These are phyloP conservation scores for Naegleria lovaniensis DNA, from an alignment of 208 protist genomes.

Conservation along the genomic window DNA sequence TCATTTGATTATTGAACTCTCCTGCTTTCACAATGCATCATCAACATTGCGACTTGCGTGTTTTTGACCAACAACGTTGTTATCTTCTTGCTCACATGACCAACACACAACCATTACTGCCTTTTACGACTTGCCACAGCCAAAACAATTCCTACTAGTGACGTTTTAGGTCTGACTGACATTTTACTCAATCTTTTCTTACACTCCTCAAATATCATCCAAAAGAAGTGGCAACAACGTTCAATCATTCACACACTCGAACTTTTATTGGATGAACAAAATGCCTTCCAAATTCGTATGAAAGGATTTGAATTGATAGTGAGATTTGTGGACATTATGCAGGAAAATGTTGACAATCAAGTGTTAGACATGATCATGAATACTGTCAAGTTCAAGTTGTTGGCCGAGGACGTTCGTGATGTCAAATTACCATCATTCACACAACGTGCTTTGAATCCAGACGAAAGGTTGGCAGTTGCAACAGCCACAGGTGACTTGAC, in stretches of 20 bases:
- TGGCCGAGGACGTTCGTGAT: not conserved
- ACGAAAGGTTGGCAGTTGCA: slow-evolving; percentile 5
- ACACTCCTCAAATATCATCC: not conserved
- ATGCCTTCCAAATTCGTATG: not conserved
- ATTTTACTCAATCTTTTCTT: slow-evolving; percentile 1
- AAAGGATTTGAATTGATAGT: not conserved
- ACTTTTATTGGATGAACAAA: not conserved
- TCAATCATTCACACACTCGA: not conserved
- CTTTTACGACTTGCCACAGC: not conserved
- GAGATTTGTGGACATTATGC: slow-evolving; percentile 23
- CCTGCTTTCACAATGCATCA: too few species aligned
- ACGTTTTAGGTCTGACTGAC: not conserved
- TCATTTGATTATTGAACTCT: too few species aligned
- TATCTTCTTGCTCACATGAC: too few species aligned
- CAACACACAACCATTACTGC: too few species aligned
- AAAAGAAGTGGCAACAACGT: slow-evolving; percentile 25
- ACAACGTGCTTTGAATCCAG: not conserved
- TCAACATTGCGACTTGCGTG: too few species aligned
- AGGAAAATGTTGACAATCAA: not conserved
- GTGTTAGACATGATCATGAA: slow-evolving; percentile 6
- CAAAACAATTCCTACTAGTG: slow-evolving; percentile 18
- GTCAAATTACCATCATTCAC: not conserved
- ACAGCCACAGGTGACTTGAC: not conserved
- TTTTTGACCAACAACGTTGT: too few species aligned
- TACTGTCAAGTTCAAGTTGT: not conserved